These are phyloP conservation scores for Penicillium alfredii DNA, from an alignment of 495 filamentous ascomycete species.

Conservation along the genomic window DNA sequence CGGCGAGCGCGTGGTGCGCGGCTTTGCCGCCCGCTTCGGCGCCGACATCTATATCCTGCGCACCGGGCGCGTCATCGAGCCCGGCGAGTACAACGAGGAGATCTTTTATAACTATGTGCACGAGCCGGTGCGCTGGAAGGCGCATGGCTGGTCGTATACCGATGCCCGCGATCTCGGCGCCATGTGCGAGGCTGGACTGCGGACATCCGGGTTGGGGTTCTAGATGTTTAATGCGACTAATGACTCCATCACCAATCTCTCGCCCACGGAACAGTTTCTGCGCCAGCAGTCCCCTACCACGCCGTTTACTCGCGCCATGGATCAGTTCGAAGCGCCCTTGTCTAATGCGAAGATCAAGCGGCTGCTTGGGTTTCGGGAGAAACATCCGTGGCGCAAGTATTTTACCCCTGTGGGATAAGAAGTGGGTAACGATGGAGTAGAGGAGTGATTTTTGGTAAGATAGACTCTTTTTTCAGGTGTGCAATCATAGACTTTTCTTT, in stretches of 20 bases:
- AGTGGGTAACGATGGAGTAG: too few species aligned
- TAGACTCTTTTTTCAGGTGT: too few species aligned
- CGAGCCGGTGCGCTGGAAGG: constrained; percentile 44
- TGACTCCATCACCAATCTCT: constrained; percentile 41
- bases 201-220: constrained; percentile 43
- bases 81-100: constrained; percentile 46
- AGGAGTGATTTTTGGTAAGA: too few species aligned
- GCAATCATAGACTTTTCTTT: too few species aligned
- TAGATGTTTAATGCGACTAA: constrained; percentile 58
- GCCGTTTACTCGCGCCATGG: constrained; percentile 45
- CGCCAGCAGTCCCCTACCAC: constrained; percentile 34
- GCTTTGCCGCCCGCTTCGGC: constrained; percentile 47
- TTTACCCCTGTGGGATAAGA: neutral
- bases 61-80: constrained; percentile 53
- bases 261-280: constrained; percentile 30
- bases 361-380: constrained; percentile 50
- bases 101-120: constrained; percentile 45
- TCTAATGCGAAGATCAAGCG: constrained; percentile 52
- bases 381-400: constrained; percentile 45
- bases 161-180: constrained; percentile 54
- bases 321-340: constrained; percentile 49
- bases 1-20: constrained; percentile 47
- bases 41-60: constrained; percentile 52
- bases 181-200: constrained; percentile 18
- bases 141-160: constrained; percentile 55